Evolutionary conservation across 805 yeast species (phyloP).

Genomic region (Yamadazyma scolyti): DNA sequence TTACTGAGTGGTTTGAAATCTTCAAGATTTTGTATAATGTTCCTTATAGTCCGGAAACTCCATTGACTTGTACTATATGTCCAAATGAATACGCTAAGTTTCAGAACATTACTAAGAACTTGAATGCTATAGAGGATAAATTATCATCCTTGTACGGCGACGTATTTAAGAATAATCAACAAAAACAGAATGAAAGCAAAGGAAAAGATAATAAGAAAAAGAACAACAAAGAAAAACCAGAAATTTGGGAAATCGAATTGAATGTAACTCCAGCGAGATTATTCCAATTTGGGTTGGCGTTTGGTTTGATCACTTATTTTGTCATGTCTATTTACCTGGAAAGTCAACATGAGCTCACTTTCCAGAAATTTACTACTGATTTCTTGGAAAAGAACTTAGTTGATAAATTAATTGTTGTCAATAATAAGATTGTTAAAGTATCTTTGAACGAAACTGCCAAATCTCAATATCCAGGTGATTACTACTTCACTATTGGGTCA

Average conservation of each 20-base stretch:
- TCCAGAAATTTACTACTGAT: constrained; percentile 83
- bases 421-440: constrained; percentile 72
- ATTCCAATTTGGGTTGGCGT: constrained; percentile 30
- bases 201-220: constrained; percentile 6
- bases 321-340: constrained; percentile 18
- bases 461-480: constrained; percentile 35
- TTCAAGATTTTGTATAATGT: constrained; percentile 23
- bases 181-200: constrained; percentile 5
- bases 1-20: constrained; percentile 25
- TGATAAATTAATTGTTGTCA: constrained; percentile 66
- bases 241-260: constrained; percentile 7
- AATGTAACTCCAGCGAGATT: constrained; percentile 20
- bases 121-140: constrained; percentile 8
- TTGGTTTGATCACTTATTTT: constrained; percentile 23
- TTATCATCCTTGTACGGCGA: constrained; percentile 9
- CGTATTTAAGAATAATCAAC: constrained; percentile 4
- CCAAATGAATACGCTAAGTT: constrained; percentile 22
- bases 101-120: constrained; percentile 7
- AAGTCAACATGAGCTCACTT: constrained; percentile 57
- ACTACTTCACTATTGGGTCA: constrained; percentile 76
- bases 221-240: constrained; percentile 11
- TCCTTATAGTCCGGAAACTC: constrained; percentile 18
- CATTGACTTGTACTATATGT: constrained; percentile 22
- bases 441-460: constrained; percentile 61
- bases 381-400: constrained; percentile 79